Conservation (phyloP, 768 basidiomycete genomes). For the Boletus rubropictus region DNA sequence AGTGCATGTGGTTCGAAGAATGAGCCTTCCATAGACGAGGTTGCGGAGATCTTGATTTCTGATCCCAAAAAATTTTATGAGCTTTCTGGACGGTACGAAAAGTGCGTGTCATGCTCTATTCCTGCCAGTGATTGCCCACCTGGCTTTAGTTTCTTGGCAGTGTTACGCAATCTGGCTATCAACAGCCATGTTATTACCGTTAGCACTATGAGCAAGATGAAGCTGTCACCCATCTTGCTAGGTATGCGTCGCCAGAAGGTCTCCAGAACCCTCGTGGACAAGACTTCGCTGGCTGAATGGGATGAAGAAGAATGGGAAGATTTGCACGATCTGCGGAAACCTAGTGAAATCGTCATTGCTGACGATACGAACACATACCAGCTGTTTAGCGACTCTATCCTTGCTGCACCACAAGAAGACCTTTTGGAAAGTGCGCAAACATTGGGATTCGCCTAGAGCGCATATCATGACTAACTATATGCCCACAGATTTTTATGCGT, state of each 20-base stretch:
- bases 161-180: constrained; percentile 82
- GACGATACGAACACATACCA: constrained; percentile 83
- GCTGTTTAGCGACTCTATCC: constrained; percentile 70
- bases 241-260: constrained; percentile 57
- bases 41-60: constrained; percentile 61
- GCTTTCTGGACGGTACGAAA: constrained; percentile 60
- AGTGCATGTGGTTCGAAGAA: constrained; percentile 81
- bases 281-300: constrained; percentile 22
- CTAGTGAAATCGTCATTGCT: constrained; percentile 71
- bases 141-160: constrained; percentile 64
- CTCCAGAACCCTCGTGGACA: constrained; percentile 12
- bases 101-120: constrained; percentile 39
- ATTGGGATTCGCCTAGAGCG: neutral
- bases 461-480: neutral
- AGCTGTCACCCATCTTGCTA: constrained; percentile 62
- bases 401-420: constrained; percentile 84
- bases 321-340: constrained; percentile 63
- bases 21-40: constrained; percentile 82
- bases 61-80: constrained; percentile 69
- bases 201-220: constrained; percentile 54
- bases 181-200: constrained; percentile 55
- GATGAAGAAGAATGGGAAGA: constrained; percentile 75
- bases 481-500: constrained; percentile 59
- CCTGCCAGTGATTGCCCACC: neutral
- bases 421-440: constrained; percentile 64